phyloP scores from a whole-genome alignment of 2,329 filamentous ascomycete species.

The Dendrostoma leiphaemia region DNA sequence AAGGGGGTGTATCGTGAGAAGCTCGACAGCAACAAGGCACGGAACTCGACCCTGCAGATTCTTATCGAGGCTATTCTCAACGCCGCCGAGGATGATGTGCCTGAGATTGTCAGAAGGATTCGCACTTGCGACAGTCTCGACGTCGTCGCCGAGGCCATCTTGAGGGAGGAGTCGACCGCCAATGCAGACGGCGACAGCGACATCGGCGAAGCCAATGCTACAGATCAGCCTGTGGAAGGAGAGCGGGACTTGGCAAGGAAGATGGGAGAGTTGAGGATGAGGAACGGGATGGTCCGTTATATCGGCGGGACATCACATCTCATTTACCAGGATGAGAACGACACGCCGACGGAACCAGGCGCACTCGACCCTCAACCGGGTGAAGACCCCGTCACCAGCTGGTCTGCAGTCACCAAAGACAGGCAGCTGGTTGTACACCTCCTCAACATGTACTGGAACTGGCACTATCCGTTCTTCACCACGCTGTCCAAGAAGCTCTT shows the following conservation, averaged over 20 bases:
- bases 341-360: conserved; percentile 39
- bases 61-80: conserved; percentile 91
- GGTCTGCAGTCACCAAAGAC: conserved; percentile 84
- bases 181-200: conserved; percentile 40
- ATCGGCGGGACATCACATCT: conserved; percentile 93
- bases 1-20: conserved; percentile 98
- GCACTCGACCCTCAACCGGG: conserved; percentile 46
- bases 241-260: conserved; percentile 86
- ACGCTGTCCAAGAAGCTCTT: conserved; percentile 85
- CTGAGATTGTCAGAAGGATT: conserved; percentile 78
- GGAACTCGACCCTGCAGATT: conserved; percentile 85
- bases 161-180: conserved; percentile 36
- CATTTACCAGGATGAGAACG: conserved; percentile 65
- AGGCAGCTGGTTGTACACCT: conserved; percentile 78
- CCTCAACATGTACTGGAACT: conserved; percentile 96
- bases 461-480: conserved; percentile 96
- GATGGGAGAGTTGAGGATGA: conserved; percentile 86
- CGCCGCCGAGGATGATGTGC: conserved; percentile 82
- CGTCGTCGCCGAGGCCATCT: conserved; percentile 50
- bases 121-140: conserved; percentile 76
- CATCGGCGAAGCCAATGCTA: conserved; percentile 38
- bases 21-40: conserved; percentile 81
- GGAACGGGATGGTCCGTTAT: conserved; percentile 84
- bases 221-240: conserved; percentile 44
- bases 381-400: conserved; percentile 74